Conservation (phyloP, 1,284 basidiomycete species). For the Sanguinoderma infundibulare region DNA sequence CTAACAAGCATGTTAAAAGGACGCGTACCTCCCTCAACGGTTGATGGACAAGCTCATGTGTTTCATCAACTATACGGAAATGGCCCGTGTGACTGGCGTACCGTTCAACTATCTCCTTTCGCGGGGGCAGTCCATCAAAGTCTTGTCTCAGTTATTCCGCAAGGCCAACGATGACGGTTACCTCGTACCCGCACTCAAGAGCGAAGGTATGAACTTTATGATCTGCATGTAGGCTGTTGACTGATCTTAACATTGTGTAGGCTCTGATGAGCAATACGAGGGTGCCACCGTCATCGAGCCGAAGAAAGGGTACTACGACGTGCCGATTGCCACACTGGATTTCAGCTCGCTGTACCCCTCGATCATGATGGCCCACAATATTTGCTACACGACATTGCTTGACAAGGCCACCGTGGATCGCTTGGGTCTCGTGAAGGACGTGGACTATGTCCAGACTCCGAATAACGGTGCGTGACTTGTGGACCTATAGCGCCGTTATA, state of each 20-base stretch:
- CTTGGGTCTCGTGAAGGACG: slow-evolving; percentile 76
- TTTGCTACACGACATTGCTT: slow-evolving; percentile 93
- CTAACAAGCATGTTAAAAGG: slow-evolving; percentile 50
- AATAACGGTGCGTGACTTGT: slow-evolving; percentile 79
- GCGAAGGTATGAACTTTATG: slow-evolving; percentile 62
- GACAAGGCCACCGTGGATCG: slow-evolving; percentile 81
- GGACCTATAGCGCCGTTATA: background rate
- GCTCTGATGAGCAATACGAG: slow-evolving; percentile 93
- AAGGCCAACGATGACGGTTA: slow-evolving; percentile 90
- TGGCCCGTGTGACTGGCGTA: slow-evolving; percentile 97
- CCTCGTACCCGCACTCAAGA: slow-evolving; percentile 81
- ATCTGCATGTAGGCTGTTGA: background rate
- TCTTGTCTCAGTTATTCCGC: slow-evolving; percentile 91
- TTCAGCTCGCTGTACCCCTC: slow-evolving; percentile 97
- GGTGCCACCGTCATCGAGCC: slow-evolving; percentile 98
- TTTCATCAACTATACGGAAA: slow-evolving; percentile 95
- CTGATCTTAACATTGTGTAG: slow-evolving; percentile 40
- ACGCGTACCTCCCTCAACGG: slow-evolving; percentile 94
- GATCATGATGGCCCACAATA: slow-evolving; percentile 99
- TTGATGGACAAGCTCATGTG: slow-evolving; percentile 97
- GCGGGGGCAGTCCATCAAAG: slow-evolving; percentile 95
- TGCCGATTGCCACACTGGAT: slow-evolving; percentile 94
- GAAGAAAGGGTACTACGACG: slow-evolving; percentile 91
- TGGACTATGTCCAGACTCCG: slow-evolving; percentile 91
- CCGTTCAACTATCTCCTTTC: slow-evolving; percentile 94